A percentile compares a stretch with the other conserved stretches of the same genome.
Conservation (phyloP, 2,329 filamentous ascomycete genomes). For the Aaosphaeria pasadenensis region DNA sequence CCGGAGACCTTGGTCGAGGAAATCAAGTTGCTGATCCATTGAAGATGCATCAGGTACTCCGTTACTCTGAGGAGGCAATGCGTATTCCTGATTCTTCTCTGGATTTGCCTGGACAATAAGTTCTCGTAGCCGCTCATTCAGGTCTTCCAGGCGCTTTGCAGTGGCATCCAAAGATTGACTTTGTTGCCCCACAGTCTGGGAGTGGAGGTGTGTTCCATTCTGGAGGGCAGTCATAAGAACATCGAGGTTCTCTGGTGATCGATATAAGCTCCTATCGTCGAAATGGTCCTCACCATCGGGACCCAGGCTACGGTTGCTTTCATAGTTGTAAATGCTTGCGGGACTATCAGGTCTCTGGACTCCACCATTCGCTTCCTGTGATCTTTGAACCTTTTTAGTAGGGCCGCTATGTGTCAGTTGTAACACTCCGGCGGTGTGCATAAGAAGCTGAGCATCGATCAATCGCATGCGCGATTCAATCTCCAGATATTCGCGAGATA, state of each 20-base stretch:
- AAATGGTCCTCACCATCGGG: constrained; percentile 62
- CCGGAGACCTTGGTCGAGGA: constrained; percentile 65
- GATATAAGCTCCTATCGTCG: constrained; percentile 73
- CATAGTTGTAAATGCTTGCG: constrained; percentile 71
- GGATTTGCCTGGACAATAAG: constrained; percentile 65
- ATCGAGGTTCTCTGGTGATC: constrained; percentile 64
- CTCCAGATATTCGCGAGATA: constrained; percentile 75
- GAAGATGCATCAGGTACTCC: constrained; percentile 19
- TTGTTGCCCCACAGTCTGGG: constrained; percentile 24
- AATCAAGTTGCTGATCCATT: constrained; percentile 62
- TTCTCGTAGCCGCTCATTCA: constrained; percentile 66
- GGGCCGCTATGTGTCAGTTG: constrained; percentile 82
- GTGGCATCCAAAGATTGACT: constrained; percentile 58
- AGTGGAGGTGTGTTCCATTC: constrained; percentile 31
- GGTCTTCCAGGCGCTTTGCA: constrained; percentile 62
- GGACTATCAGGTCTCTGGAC: constrained; percentile 64
- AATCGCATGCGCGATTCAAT: constrained; percentile 73
- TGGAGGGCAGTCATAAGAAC: constrained; percentile 39
- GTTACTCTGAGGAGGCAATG: constrained; percentile 22
- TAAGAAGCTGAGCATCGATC: constrained; percentile 72
- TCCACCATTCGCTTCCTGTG: constrained; percentile 33
- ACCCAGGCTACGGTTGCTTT: constrained; percentile 53
- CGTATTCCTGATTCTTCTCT: constrained; percentile 33
- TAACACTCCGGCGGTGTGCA: constrained; percentile 89
- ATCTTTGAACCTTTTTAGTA: constrained; percentile 54